Base-by-base conservation (phyloP, 169 alveolate species). In the Plasmodium vivax region DNA sequence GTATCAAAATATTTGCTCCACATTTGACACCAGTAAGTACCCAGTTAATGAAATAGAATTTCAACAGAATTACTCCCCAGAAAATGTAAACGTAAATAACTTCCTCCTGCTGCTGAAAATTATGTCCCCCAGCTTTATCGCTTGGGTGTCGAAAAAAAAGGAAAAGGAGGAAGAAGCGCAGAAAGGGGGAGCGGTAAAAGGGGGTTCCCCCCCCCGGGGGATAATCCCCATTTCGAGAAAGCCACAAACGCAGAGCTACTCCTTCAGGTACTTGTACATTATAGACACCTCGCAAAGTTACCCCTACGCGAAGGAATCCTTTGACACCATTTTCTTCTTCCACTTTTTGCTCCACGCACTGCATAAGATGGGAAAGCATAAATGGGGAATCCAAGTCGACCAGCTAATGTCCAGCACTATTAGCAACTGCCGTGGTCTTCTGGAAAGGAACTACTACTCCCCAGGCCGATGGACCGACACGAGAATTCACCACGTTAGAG, bases 31-130 rank as follows among this genome's bases (percentile, higher is more conserved):
- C 72, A 43, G 80, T 38, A 90, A 14, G 68, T 90, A 90, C 68
- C 72, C 79, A 34, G 3, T 73, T 3, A 82, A 80, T 23, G 27
- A 90, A 80, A 58, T 79, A 5, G 36, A 90, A 16, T 90, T 79
- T 81, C 51, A 7, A 6, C 74, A 80, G 36, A 90, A 90, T 81
- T 90, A 90, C 73, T 43, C 72, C 71, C 12, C 19, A 43, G 23
- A 8, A 41, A 90, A 90, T 90, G 79, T 90, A 34, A 90, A 90
- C 54, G 32, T 90, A 43, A 90, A 90, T 68, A 90, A 90, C 36
- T 79, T 90, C 54, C 94, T 90, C 51, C 56, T 90, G 62, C 83
- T 90, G 5, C 90, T 90, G 27, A 90, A 80, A 79, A 90, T 90
- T 80, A 9, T 90, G 73, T 90, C 94, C 38, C 94, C 94, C 30